Evolutionary conservation across 345 rosid species (phyloP).

Genomic region (Syzygium aqueum): DNA sequence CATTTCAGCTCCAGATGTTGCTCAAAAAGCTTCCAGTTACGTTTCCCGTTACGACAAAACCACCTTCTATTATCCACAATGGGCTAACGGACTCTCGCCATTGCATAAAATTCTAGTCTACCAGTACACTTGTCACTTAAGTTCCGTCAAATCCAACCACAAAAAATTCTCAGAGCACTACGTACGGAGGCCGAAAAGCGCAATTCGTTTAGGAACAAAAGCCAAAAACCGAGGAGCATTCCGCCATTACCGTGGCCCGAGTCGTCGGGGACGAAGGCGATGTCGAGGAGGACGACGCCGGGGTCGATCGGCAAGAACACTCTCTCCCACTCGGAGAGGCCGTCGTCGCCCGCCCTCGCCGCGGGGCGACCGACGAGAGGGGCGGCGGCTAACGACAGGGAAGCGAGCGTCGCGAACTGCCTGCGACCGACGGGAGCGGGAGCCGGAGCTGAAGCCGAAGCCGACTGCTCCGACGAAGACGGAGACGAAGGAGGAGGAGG

Average conservation of each 20-base stretch:
- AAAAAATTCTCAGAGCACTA: background rate
- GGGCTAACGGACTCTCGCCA: background rate
- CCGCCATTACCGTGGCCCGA: constrained; percentile 39
- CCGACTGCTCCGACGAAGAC: background rate
- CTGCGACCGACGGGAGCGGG: background rate
- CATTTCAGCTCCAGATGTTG: background rate
- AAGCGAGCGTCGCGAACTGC: constrained; percentile 6
- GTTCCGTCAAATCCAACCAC: background rate
- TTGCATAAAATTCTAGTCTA: background rate
- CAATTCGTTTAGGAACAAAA: background rate
- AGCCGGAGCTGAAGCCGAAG: background rate
- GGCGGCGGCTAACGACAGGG: constrained; percentile 5
- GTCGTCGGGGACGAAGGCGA: constrained; percentile 83
- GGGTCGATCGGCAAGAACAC: constrained; percentile 72
- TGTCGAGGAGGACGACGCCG: constrained; percentile 92
- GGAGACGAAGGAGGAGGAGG: background rate
- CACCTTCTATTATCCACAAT: background rate
- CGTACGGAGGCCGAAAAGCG: background rate
- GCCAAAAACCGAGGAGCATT: background rate
- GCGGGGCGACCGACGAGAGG: background rate
- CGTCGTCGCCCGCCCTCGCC: constrained; percentile 27
- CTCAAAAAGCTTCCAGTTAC: background rate
- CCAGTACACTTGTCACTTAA: background rate
- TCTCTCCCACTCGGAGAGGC: constrained; percentile 76
- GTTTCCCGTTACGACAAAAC: background rate